phyloP scores from a whole-genome alignment of 345 rosid species.

The Salix suchowensis region DNA sequence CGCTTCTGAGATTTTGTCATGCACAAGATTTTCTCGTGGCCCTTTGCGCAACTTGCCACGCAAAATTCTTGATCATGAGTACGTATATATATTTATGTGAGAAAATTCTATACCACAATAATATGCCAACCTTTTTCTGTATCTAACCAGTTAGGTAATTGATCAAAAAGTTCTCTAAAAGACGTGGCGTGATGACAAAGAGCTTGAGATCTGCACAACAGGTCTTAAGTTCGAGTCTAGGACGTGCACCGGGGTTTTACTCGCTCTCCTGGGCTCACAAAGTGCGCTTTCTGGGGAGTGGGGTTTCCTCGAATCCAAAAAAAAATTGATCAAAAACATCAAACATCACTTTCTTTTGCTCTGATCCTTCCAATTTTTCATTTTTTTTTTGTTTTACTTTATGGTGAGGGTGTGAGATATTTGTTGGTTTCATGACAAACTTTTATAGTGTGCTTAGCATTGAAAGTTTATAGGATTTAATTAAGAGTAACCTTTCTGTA shows the following conservation, averaged over 20 bases:
- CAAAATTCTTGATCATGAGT: constrained; percentile 67
- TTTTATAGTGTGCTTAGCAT: background rate
- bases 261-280: no score
- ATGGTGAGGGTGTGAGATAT: background rate
- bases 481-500: background rate
- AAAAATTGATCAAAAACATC: no score
- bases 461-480: background rate
- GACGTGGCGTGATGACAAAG: no score
- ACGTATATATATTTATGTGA: constrained; percentile 26
- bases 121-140: background rate
- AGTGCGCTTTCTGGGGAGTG: accelerated
- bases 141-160: background rate
- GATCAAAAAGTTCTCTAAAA: no score
- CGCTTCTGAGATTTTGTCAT: constrained; percentile 71
- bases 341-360: background rate
- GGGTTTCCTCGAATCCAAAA: no score
- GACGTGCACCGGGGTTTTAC: no score
- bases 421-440: background rate
- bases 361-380: background rate
- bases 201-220: no score
- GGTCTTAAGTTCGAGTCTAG: no score
- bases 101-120: background rate
- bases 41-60: constrained; percentile 12
- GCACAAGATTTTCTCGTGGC: constrained; percentile 57
- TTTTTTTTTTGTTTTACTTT: background rate